phyloP scores from a whole-genome alignment of 2,329 filamentous ascomycete genomes.

The Colletotrichum limetticola region DNA sequence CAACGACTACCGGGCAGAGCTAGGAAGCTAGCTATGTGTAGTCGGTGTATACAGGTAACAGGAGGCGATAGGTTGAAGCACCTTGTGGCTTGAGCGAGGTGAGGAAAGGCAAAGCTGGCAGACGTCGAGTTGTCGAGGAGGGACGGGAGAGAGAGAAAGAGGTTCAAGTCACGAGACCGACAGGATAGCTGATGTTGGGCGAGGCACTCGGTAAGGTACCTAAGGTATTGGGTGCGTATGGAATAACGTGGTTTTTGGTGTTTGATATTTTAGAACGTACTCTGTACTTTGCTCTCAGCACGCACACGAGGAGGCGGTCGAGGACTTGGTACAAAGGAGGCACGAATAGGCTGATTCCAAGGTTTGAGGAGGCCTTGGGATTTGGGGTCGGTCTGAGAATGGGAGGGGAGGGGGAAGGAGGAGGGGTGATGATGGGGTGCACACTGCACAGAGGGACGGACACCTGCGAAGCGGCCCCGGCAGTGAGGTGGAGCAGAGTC shows the following conservation, averaged over 20 bases:
- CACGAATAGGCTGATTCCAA: background rate
- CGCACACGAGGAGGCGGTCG: background rate
- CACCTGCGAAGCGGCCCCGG: background rate
- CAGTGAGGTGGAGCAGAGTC: background rate
- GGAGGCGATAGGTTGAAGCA: conserved; percentile 12
- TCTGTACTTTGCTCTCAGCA: background rate
- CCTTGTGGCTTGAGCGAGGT: conserved; percentile 5
- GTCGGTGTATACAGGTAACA: background rate
- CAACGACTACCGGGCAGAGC: conserved; percentile 11
- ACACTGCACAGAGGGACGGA: background rate
- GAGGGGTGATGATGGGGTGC: background rate
- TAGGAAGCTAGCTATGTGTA: conserved; percentile 1
- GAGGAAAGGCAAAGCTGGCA: background rate
- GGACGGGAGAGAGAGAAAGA: background rate
- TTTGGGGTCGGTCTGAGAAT: background rate
- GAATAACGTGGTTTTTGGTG: background rate
- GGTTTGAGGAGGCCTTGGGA: background rate
- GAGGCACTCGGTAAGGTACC: no score
- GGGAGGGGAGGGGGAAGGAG: background rate
- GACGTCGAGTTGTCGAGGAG: background rate
- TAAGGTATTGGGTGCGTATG: no score
- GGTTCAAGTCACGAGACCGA: conserved; percentile 30
- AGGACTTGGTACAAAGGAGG: background rate
- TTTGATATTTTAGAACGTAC: background rate
- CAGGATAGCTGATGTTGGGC: background rate